A percentile compares a stretch with the other conserved stretches of the same genome.
phyloP scores from a whole-genome alignment of 176 grass and related monocot species.

The Zoysia japonica region DNA sequence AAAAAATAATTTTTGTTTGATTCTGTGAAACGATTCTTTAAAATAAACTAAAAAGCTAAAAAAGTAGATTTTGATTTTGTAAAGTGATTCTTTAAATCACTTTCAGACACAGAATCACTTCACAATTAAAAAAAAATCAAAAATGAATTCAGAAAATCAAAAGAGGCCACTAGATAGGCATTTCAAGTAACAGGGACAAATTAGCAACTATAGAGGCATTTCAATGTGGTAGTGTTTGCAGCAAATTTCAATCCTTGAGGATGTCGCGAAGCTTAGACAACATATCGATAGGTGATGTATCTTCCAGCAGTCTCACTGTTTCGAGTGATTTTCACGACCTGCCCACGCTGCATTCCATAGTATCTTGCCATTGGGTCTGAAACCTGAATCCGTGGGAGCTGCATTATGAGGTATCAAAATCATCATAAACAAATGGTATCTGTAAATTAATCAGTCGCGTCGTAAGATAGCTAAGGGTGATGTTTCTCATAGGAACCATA shows the following conservation, averaged over 20 bases:
- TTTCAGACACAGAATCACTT: too few relatives aligned
- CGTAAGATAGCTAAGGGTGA: too few relatives aligned
- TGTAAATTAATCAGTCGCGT: neutral
- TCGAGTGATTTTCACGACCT: conserved; percentile 80
- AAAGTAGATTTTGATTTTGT: too few relatives aligned
- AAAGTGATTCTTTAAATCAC: too few relatives aligned
- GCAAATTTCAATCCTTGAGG: conserved; percentile 8
- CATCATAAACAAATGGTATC: conserved; percentile 4
- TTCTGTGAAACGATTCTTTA: too few relatives aligned
- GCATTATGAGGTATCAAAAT: conserved; percentile 24
- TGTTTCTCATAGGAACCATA: too few relatives aligned
- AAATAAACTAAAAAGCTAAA: too few relatives aligned
- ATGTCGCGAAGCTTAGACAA: conserved; percentile 53
- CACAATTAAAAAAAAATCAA: too few relatives aligned
- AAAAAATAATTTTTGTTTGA: too few relatives aligned
- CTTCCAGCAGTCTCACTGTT: conserved; percentile 64
- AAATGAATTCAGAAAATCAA: too few relatives aligned
- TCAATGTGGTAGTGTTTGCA: neutral
- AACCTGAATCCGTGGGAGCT: conserved; percentile 76
- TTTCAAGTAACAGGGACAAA: neutral
- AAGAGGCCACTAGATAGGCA: neutral
- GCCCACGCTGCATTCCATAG: conserved; percentile 78
- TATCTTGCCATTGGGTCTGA: conserved; percentile 79
- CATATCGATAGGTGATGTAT: conserved; percentile 78
- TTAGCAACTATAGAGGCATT: neutral